Evolutionary conservation across 2,329 filamentous ascomycete genomes (phyloP).

Genomic region (Pseudocercospora musae): DNA sequence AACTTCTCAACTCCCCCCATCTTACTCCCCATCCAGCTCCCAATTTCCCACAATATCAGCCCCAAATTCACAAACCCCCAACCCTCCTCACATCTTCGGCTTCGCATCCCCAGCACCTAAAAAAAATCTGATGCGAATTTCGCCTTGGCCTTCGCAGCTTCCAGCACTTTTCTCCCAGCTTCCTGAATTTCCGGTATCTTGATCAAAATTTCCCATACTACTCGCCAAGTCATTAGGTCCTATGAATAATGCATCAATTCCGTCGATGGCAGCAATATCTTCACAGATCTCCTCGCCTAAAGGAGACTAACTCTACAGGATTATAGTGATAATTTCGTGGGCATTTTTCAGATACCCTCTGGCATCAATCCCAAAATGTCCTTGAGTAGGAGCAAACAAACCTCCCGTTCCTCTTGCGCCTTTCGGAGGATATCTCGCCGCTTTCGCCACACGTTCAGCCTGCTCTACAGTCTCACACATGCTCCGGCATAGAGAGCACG

Average conservation of each 20-base stretch:
- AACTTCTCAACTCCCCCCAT: conserved; percentile 14
- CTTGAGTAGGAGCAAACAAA: conserved; percentile 42
- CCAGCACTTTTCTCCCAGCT: conserved; percentile 11
- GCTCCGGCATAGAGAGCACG: conserved; percentile 58
- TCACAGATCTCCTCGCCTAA: conserved; percentile 40
- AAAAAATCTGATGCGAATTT: conserved; percentile 17
- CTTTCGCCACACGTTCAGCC: background rate
- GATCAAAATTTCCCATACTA: conserved; percentile 17
- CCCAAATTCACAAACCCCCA: conserved; percentile 20
- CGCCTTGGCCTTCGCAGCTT: conserved; percentile 11
- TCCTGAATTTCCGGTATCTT: conserved; percentile 17
- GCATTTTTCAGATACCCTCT: conserved; percentile 30
- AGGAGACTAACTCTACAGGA: conserved; percentile 46
- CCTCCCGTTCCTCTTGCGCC: conserved; percentile 53
- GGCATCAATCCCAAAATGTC: conserved; percentile 8
- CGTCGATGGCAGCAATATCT: conserved; percentile 50
- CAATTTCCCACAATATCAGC: conserved; percentile 18
- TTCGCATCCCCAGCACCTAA: conserved; percentile 13
- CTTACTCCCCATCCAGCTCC: conserved; percentile 13
- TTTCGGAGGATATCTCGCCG: background rate
- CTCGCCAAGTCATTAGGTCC: conserved; percentile 53
- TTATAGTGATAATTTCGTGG: conserved; percentile 50
- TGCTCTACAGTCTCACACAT: no score
- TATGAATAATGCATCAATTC: conserved; percentile 50
- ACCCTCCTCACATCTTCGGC: conserved; percentile 7